Conservation (phyloP, 805 yeast species). For the Lipomyces starkeyi region DNA sequence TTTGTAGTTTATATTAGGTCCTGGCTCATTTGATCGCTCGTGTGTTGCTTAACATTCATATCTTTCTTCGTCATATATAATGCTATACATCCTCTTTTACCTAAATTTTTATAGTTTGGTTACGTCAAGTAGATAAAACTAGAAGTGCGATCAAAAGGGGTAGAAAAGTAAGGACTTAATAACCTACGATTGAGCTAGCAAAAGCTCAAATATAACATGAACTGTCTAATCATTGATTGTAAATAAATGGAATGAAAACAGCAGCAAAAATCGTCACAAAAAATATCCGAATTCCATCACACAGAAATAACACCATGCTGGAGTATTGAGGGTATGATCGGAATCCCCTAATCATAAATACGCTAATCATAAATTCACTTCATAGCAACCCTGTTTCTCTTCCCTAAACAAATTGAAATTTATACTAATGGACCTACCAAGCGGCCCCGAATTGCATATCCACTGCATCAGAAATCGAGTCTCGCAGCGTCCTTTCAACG, state of each 20-base stretch:
- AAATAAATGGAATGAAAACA: slow-evolving; percentile 1
- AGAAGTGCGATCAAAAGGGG: background rate
- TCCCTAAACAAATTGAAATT: background rate
- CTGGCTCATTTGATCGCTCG: background rate
- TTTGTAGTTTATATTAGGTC: background rate
- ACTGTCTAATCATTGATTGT: background rate
- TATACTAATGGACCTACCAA: background rate
- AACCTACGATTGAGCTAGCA: background rate
- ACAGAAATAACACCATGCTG: background rate
- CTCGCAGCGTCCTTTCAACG: slow-evolving; percentile 1
- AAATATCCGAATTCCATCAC: background rate
- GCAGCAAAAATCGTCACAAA: background rate
- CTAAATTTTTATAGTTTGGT: background rate
- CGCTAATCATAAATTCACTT: background rate
- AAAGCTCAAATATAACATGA: background rate
- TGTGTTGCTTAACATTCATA: background rate
- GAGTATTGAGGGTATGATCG: background rate
- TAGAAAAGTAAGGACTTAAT: background rate
- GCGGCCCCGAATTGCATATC: slow-evolving; percentile 4
- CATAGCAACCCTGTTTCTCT: background rate
- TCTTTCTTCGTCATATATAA: background rate
- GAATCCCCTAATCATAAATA: background rate
- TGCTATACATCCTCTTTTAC: background rate
- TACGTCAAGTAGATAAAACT: background rate
- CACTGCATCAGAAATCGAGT: slow-evolving; percentile 9